Evolutionary conservation across 805 yeast genomes (phyloP), one percentile per base, ranked within the genome.

Genomic region (Ogataea trehalophila): DNA sequence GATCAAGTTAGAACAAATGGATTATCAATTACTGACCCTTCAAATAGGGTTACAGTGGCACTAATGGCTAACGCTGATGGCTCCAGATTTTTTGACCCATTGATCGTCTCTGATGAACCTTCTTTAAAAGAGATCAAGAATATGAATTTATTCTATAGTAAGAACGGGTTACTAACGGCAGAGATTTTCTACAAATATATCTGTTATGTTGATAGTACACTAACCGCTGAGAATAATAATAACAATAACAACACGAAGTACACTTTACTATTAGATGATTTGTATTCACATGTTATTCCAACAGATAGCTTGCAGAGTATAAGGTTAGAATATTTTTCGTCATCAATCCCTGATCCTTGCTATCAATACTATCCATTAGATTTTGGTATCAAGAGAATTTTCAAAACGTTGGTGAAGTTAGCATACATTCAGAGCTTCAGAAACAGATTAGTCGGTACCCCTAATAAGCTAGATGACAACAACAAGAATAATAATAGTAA

Each of bases 251-350:
- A 51, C 1, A 53, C 62, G 34, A 58, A 52, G 16, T 55, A 63
- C 5, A 56, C 63, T 0, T 17, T 72, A 3, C 35, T 71, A 29
- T 42, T 69, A 35, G 74, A 71, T 54, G 53, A 61, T 36, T 50
- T 69, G 13, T 58, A 67, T 49, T 55, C 67, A 2, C 76, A 72
- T 52, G 62, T 68, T 34, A 54, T 69, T 16, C 69, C 72, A 4
- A 55, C 59, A 5, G 62, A 64, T 9, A 40, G 49, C 1, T 55
- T 70, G 8, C 23, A 48, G 2, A 59, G 62, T 44, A 58, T 71
- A 41, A 53, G 58, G 8, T 44, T 71, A 5, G 48, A 60, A 6
- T 72, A 66, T 54, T 62, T 67, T 49, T 49, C 58, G 2, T 55
- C 57, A 4, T 46, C 48, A 43, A 45, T 52, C 23, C 33, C 37